Evolutionary conservation across 2,329 filamentous ascomycete genomes (phyloP).

Genomic region (Exutisphaerella laricina): DNA sequence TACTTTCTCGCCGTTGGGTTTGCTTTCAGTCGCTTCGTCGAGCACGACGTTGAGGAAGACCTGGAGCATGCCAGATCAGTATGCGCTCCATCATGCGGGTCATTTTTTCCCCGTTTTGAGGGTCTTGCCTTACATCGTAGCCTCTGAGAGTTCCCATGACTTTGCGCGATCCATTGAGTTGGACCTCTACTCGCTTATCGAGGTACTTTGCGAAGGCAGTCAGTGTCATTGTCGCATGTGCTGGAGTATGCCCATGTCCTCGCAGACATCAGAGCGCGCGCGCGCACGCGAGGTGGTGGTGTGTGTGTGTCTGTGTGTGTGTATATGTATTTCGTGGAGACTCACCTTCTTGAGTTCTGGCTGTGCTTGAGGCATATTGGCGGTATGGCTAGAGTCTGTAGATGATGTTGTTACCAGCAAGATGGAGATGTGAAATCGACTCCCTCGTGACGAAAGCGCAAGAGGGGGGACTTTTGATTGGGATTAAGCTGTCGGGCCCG

Average conservation of each 20-base stretch:
- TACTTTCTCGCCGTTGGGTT: constrained; percentile 82
- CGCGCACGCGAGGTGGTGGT: background rate
- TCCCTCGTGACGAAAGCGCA: no score
- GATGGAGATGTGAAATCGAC: no score
- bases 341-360: constrained; percentile 96
- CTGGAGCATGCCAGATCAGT: constrained; percentile 44
- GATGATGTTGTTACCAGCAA: no score
- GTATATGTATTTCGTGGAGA: no score
- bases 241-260: no score
- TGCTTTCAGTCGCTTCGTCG: constrained; percentile 94
- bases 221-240: background rate
- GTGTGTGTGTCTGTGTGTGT: no score
- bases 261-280: no score
- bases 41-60: constrained; percentile 98
- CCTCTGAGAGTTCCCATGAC: constrained; percentile 90
- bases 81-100: background rate
- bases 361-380: constrained; percentile 91
- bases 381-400: no score
- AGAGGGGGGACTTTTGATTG: no score
- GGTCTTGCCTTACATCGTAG: constrained; percentile 69
- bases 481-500: no score
- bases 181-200: constrained; percentile 97
- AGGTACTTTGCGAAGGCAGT: constrained; percentile 85
- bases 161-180: constrained; percentile 95
- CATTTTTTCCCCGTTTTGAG: background rate